Percentiles rank a stretch among this genome's conserved stretches.
Evolutionary conservation across 805 yeast genomes (phyloP).

Genomic region (Wickerhamiella alocasiicola): DNA sequence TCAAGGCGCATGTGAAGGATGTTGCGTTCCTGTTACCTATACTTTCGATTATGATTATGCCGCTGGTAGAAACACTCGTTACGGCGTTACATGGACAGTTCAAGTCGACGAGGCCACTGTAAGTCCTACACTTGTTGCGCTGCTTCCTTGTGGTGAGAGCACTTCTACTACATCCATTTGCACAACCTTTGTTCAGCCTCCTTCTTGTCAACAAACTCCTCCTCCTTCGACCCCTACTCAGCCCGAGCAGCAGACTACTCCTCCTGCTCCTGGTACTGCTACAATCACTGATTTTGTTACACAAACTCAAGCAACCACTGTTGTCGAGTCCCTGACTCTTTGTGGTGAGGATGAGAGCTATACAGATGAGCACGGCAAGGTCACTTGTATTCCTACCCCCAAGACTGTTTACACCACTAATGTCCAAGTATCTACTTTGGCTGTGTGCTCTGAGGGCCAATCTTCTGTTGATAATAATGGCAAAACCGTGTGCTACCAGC

Average conservation of each 20-base stretch:
- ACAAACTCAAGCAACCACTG: conserved; percentile 9
- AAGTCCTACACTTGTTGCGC: conserved; percentile 5
- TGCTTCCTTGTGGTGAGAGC: conserved; percentile 1
- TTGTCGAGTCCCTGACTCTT: conserved; percentile 11
- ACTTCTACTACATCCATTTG: conserved; percentile 3
- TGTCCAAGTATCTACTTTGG: neutral
- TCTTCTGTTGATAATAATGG: conserved; percentile 1
- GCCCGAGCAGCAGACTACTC: neutral
- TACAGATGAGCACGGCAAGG: conserved; percentile 1
- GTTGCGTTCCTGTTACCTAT: conserved; percentile 23
- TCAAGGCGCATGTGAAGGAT: conserved; percentile 21
- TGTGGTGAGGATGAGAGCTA: neutral
- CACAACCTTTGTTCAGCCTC: conserved; percentile 8
- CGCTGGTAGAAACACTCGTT: conserved; percentile 12
- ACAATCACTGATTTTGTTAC: conserved; percentile 13
- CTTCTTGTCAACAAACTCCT: neutral
- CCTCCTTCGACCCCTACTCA: conserved; percentile 11
- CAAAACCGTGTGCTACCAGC: conserved; percentile 2
- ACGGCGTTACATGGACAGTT: conserved; percentile 21
- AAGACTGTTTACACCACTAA: conserved; percentile 1
- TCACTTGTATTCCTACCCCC: conserved; percentile 4
- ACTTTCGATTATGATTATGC: conserved; percentile 19
- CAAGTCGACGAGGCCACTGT: conserved; percentile 10
- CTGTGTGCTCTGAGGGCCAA: conserved; percentile 7
- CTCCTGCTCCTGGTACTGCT: neutral